A percentile compares a stretch with the other conserved stretches of the same genome.
phyloP scores from a whole-genome alignment of 139 green algal species.

The Volvox africanus region DNA sequence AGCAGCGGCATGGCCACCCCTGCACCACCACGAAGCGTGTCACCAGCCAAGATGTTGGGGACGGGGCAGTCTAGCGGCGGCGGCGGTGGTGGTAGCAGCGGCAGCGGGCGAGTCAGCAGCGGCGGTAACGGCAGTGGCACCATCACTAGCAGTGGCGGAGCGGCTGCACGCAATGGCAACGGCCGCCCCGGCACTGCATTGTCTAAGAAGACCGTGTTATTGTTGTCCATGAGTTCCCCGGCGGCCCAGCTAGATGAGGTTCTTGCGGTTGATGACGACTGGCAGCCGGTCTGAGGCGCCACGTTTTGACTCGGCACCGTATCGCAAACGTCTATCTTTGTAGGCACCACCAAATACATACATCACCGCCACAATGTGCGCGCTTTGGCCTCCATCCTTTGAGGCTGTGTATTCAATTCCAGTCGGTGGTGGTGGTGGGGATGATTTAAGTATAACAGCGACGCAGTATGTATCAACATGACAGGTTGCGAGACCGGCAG shows the following conservation, averaged over 20 bases:
- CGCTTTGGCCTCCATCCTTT: no score
- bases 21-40: background rate
- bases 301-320: no score
- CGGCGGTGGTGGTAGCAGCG: background rate
- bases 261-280: conserved; percentile 36
- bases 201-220: conserved; percentile 15
- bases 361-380: no score
- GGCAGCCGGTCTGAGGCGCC: conserved; percentile 29
- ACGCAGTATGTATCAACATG: no score
- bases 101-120: background rate
- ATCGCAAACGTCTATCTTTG: no score
- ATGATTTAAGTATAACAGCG: no score
- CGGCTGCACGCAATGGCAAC: background rate
- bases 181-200: background rate
- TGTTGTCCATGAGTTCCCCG: conserved; percentile 10
- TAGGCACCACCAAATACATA: no score
- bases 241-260: background rate
- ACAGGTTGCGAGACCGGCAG: no score
- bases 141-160: background rate
- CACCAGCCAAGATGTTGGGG: background rate
- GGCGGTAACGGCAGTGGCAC: background rate
- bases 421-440: no score
- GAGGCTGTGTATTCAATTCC: no score
- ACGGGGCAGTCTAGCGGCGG: background rate
- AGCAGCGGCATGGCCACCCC: no score